phyloP scores from a whole-genome alignment of 2,329 filamentous ascomycete genomes.

The Fonsecaea multimorphosa region DNA sequence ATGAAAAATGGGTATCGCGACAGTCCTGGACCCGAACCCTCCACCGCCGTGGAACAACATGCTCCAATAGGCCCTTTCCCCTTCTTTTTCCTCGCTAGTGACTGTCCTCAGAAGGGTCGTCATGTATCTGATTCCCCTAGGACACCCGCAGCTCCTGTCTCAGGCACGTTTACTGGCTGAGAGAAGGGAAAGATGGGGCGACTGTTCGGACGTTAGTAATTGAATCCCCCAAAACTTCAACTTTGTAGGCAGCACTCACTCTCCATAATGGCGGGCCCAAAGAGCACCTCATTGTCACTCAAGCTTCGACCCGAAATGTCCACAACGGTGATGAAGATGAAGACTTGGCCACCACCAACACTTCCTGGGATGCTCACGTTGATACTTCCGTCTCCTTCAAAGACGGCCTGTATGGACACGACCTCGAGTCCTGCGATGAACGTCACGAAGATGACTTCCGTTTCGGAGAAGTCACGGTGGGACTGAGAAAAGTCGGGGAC shows the following conservation, averaged over 20 bases:
- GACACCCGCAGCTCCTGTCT: not conserved
- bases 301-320: conserved; percentile 34
- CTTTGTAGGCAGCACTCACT: conserved; percentile 25
- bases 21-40: not conserved
- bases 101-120: not conserved
- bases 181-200: conserved; percentile 24
- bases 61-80: not conserved
- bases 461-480: conserved; percentile 22
- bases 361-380: conserved; percentile 30
- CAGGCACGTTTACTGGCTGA: conserved; percentile 10
- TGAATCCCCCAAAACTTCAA: not conserved
- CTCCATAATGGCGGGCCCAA: conserved; percentile 39
- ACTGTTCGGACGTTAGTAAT: conserved; percentile 16
- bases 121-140: not conserved
- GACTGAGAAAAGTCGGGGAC: conserved; percentile 34
- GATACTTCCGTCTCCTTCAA: conserved; percentile 22
- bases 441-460: conserved; percentile 33
- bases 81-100: not conserved
- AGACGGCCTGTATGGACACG: conserved; percentile 26
- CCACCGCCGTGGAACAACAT: no score
- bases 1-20: conserved; percentile 22
- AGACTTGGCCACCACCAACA: conserved; percentile 35
- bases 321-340: conserved; percentile 37
- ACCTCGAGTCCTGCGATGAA: conserved; percentile 38
- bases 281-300: conserved; percentile 33